phyloP scores from a whole-genome alignment of 768 basidiomycete species.

The Podaxis sp. region DNA sequence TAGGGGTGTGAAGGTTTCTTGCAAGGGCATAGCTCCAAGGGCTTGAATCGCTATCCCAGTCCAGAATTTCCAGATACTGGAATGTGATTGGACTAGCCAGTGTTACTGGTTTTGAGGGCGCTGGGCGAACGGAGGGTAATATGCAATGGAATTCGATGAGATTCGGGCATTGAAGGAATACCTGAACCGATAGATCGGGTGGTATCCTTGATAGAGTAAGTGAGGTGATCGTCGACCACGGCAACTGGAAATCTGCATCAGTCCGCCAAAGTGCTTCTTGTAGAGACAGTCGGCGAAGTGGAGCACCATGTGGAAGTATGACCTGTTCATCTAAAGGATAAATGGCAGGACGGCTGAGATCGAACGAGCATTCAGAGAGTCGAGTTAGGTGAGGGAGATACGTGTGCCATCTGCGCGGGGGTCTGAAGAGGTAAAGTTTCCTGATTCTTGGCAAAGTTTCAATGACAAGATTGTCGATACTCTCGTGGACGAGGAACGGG shows the following conservation, averaged over 20 bases:
- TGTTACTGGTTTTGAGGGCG: neutral
- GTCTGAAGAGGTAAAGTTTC: neutral
- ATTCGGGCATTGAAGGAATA: neutral
- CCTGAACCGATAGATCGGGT: neutral
- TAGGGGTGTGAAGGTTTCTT: neutral
- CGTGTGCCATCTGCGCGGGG: neutral
- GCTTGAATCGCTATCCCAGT: neutral
- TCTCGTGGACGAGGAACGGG: neutral
- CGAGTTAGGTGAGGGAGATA: neutral
- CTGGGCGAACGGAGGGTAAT: neutral
- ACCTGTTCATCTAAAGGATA: neutral
- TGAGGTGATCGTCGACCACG: neutral
- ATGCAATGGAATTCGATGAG: neutral
- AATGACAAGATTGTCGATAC: neutral
- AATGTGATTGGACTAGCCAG: neutral
- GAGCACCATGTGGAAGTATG: neutral
- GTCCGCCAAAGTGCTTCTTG: neutral
- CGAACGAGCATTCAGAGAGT: neutral
- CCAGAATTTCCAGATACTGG: neutral
- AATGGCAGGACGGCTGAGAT: neutral
- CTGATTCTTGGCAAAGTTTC: neutral
- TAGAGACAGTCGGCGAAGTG: neutral
- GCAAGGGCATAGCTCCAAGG: neutral
- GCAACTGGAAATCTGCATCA: neutral
- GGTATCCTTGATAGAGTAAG: neutral